Conservation (phyloP, 1,284 basidiomycete species). For the Apiotrichum montevideense region DNA sequence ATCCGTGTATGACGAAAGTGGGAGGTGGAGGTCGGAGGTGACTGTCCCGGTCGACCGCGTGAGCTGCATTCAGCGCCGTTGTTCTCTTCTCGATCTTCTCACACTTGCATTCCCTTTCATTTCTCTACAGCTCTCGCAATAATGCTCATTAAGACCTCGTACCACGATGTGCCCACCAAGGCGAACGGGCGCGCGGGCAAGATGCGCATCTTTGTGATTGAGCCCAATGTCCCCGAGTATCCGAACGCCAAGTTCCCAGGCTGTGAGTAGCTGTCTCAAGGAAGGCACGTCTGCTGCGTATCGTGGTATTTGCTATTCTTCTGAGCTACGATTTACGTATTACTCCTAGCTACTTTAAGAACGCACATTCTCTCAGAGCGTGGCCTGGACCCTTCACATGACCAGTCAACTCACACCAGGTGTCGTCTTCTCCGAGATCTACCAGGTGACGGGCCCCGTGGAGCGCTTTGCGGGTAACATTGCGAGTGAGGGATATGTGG, state of each 20-base stretch:
- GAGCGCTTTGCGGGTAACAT: slow-evolving; percentile 75
- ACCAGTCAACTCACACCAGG: slow-evolving; percentile 10
- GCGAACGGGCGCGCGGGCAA: slow-evolving; percentile 57
- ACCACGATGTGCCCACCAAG: slow-evolving; percentile 66
- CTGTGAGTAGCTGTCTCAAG: slow-evolving; percentile 19
- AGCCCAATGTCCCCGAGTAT: slow-evolving; percentile 45
- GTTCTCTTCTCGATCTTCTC: no score
- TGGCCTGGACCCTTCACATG: no score
- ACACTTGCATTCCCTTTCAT: no score
- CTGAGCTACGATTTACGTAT: no score
- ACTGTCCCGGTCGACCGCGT: no score
- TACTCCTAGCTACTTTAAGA: no score
- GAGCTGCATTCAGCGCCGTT: no score
- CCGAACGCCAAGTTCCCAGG: slow-evolving; percentile 48
- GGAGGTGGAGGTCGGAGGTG: no score
- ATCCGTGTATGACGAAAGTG: no score
- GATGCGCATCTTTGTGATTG: slow-evolving; percentile 58
- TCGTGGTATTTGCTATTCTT: no score
- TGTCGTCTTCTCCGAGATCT: slow-evolving; percentile 49
- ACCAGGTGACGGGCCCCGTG: slow-evolving; percentile 46
- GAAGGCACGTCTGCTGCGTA: no score
- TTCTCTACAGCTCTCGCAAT: not conserved
- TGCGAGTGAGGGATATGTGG: slow-evolving; percentile 63
- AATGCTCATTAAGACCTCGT: slow-evolving; percentile 76
- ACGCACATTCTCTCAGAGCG: no score